These are phyloP conservation scores for Macrophomina tecta DNA, from an alignment of 2,329 filamentous ascomycete species.

Conservation along the genomic window DNA sequence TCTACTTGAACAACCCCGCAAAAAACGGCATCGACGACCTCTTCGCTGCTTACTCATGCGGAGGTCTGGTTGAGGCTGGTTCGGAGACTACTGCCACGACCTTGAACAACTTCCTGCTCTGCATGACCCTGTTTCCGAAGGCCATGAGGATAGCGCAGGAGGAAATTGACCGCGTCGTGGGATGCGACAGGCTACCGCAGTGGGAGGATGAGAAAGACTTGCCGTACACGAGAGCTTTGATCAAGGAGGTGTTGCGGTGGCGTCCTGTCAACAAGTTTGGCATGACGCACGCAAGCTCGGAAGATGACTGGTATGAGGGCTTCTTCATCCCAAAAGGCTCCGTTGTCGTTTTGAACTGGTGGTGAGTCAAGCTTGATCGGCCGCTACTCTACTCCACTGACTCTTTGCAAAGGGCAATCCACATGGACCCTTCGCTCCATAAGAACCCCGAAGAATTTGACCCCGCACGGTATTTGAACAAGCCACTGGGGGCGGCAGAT, in stretches of 20 bases:
- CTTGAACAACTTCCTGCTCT: constrained; percentile 33
- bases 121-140: constrained; percentile 31
- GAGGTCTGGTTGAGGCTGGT: constrained; percentile 40
- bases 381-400: neutral
- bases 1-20: constrained; percentile 41
- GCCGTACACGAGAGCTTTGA: constrained; percentile 38
- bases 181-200: constrained; percentile 31
- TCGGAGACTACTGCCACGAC: constrained; percentile 34
- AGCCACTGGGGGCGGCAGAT: constrained; percentile 38
- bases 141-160: constrained; percentile 31
- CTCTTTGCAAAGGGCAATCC: constrained; percentile 38
- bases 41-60: neutral
- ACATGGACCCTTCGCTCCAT: constrained; percentile 37
- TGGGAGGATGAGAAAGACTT: constrained; percentile 36
- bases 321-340: constrained; percentile 55
- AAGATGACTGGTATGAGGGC: constrained; percentile 56
- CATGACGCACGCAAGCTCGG: constrained; percentile 51
- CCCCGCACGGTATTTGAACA: constrained; percentile 37
- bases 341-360: constrained; percentile 43
- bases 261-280: constrained; percentile 47
- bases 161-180: constrained; percentile 36
- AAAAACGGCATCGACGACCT: constrained; percentile 41
- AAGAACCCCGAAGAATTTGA: constrained; percentile 40
- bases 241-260: constrained; percentile 40
- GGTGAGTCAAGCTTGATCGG: constrained; percentile 30